These are phyloP conservation scores for Cyclotella sp. DNA, from an alignment of 108 stramenopile genomes.

Conservation along the genomic window DNA sequence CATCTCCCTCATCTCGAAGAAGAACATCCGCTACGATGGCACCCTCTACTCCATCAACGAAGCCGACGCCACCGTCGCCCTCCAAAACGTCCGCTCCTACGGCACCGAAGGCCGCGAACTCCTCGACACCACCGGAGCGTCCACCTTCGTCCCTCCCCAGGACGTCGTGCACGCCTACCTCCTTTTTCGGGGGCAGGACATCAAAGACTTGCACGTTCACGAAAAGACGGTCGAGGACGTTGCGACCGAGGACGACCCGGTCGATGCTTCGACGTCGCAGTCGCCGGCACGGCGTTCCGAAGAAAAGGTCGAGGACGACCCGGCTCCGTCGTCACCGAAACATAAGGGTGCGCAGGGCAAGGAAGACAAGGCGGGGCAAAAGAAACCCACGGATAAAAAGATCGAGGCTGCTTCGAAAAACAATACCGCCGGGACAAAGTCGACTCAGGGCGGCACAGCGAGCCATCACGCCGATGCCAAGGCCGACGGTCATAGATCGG, in stretches of 20 bases:
- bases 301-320: too few relatives aligned
- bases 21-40: constrained; percentile 97
- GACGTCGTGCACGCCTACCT: constrained; percentile 87
- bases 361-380: neutral
- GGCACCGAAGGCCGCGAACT: constrained; percentile 94
- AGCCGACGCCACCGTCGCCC: constrained; percentile 90
- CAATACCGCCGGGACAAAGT: neutral
- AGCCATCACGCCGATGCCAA: constrained; percentile 7
- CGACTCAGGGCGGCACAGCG: constrained; percentile 1
- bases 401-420: neutral
- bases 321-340: too few relatives aligned
- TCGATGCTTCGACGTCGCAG: neutral
- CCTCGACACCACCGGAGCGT: constrained; percentile 53
- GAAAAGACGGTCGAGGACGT: constrained; percentile 53
- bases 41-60: constrained; percentile 93
- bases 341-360: too few relatives aligned
- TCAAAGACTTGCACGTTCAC: constrained; percentile 97
- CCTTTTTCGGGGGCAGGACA: constrained; percentile 92
- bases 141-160: constrained; percentile 79
- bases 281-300: too few relatives aligned
- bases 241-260: constrained; percentile 18
- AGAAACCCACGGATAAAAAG: neutral
- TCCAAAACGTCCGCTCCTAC: constrained; percentile 90
- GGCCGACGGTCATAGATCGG: constrained; percentile 26
- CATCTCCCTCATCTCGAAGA: constrained; percentile 95